A percentile compares a stretch with the other conserved stretches of the same genome.
These are phyloP conservation scores for Pichia deserticola DNA, from an alignment of 805 yeast genomes.

Conservation along the genomic window DNA sequence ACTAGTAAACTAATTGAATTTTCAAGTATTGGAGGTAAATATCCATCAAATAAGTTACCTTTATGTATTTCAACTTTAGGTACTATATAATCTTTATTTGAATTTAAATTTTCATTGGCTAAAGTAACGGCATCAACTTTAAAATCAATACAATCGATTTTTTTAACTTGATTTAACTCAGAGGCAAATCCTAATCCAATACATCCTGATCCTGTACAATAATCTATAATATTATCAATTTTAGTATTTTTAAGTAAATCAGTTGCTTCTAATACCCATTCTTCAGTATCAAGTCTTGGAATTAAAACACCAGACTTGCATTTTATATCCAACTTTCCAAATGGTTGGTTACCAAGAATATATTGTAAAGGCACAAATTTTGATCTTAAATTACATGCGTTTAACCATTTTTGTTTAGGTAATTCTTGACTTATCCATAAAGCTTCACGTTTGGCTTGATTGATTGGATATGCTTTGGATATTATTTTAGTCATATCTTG, in stretches of 20 bases:
- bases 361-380: conserved; percentile 71
- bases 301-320: conserved; percentile 67
- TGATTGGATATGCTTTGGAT: conserved; percentile 12
- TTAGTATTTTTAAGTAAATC: conserved; percentile 5
- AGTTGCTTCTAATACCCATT: conserved; percentile 57
- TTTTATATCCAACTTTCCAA: conserved; percentile 55
- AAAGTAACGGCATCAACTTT: conserved; percentile 45
- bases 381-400: conserved; percentile 50
- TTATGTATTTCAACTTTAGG: conserved; percentile 1
- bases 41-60: conserved; percentile 5
- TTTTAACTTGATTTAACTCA: conserved; percentile 17
- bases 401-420: conserved; percentile 36
- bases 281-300: conserved; percentile 95
- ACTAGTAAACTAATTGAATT: conserved; percentile 44
- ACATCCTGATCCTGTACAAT: conserved; percentile 90
- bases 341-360: conserved; percentile 80
- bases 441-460: conserved; percentile 48
- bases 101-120: conserved; percentile 37
- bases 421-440: conserved; percentile 59
- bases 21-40: not conserved
- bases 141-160: conserved; percentile 44
- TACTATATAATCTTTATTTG: conserved; percentile 6
- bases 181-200: conserved; percentile 49
- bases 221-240: conserved; percentile 38
- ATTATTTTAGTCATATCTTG: not conserved